Base-by-base conservation (phyloP, 1,284 basidiomycete genomes). In the Retiboletus flavoniger region DNA sequence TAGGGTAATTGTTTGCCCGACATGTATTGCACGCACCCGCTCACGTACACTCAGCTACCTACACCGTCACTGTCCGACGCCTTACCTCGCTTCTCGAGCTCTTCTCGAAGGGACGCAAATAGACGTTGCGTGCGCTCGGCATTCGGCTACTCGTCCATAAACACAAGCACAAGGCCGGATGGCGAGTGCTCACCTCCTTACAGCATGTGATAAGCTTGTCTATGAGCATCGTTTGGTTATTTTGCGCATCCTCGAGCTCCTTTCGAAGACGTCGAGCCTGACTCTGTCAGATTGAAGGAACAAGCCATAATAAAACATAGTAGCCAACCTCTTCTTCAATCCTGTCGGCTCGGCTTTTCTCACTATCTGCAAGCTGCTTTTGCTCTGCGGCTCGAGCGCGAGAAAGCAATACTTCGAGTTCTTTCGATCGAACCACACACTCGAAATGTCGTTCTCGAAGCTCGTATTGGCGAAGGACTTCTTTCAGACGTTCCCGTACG, bases 361-460 rank as follows among this genome's bases (percentile, higher is more conserved):
- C 88, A 34, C 81, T 80, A 49, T 91, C 87, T 13, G 84, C 83
- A 36, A 91, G 75, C 63, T 91, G 87, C 65, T 86, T 89, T 69
- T 91, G 88, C 63, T 92, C 90, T 10, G 89, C 87, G 19, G 88
- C 86, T 68, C 90, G 83, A 43, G 90, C 91, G 32, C 89, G 82
- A 47, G 90, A 90, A 16, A 93, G 76, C 17, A 93, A 72, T 7
- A 93, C 87, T 66, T 93, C 91, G 21, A 93, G 79, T 70, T 93
- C 91, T 71, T 93, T 93, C 38, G 90, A 92, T 42, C 90, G 85
- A 54, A 93, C 85, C 19, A 93, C 87, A 61, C 89, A 91, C 72
- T 92, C 91, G 61, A 92, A 93, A 76, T 93, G 90, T 65, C 83
- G 84, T 72, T 93, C 90, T 57, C 90, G 85, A 51, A 91, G 81